Percentiles rank a stretch among this genome's conserved stretches.
Conservation (phyloP, 805 yeast genomes). For the Teunomyces barrocoloradensis region DNA sequence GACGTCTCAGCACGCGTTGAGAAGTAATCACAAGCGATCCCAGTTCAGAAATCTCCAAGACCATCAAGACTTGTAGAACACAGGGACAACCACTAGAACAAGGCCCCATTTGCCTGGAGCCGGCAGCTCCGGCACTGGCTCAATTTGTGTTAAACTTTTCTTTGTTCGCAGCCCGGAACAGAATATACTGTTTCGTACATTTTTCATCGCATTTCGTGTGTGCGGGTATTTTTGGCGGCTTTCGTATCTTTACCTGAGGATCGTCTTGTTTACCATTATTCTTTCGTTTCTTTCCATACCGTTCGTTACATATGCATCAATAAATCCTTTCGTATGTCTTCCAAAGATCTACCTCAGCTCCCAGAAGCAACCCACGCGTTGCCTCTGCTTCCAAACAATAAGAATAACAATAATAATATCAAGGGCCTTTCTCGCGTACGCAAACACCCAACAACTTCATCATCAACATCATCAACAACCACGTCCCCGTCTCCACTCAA, state of each 20-base stretch:
- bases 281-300: not conserved
- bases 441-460: not conserved
- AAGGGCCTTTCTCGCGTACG: not conserved
- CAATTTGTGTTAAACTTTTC: too few relatives aligned
- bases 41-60: too few relatives aligned
- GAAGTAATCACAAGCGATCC: too few relatives aligned
- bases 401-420: too few relatives aligned
- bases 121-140: too few relatives aligned
- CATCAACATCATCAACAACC: not conserved
- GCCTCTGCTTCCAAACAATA: not conserved
- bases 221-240: not conserved
- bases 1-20: too few relatives aligned
- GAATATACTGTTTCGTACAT: not conserved
- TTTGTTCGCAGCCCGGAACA: not conserved
- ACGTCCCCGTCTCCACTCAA: constrained; percentile 14
- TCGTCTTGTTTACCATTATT: not conserved
- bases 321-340: not conserved
- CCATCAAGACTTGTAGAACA: too few relatives aligned
- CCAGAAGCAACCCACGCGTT: not conserved
- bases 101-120: too few relatives aligned
- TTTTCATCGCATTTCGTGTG: not conserved
- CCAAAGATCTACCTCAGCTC: constrained; percentile 6
- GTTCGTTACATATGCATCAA: not conserved
- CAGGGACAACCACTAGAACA: too few relatives aligned
- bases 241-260: not conserved